phyloP scores from a whole-genome alignment of 768 basidiomycete genomes.

The button mushroom (Agaricus bisporus) region DNA sequence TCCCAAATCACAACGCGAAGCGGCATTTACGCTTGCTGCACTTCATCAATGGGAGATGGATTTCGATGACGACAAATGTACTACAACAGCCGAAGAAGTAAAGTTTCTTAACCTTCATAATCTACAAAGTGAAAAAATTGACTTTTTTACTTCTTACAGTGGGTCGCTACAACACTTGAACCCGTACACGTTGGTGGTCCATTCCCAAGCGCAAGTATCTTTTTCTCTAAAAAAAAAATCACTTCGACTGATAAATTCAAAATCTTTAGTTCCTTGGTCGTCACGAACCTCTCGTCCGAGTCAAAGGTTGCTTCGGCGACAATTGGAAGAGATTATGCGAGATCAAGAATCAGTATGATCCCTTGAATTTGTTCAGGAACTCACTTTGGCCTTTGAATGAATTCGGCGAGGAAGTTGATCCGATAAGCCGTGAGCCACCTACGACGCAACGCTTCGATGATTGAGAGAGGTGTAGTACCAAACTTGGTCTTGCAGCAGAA shows the following conservation, averaged over 20 bases:
- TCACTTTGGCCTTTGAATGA: constrained; percentile 76
- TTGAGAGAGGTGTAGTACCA: too few species aligned
- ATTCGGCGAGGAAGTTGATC: constrained; percentile 46
- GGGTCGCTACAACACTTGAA: constrained; percentile 72
- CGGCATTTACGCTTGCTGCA: constrained; percentile 80
- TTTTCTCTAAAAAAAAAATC: background rate
- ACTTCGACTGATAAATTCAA: background rate
- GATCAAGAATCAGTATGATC: constrained; percentile 76
- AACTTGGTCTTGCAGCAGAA: too few species aligned
- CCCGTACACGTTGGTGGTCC: constrained; percentile 75
- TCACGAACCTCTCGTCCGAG: constrained; percentile 56
- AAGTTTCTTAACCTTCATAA: constrained; percentile 14
- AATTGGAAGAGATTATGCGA: constrained; percentile 68
- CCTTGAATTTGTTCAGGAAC: constrained; percentile 67
- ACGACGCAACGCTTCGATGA: constrained; percentile 30
- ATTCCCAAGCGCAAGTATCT: constrained; percentile 66
- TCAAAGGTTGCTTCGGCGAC: constrained; percentile 62
- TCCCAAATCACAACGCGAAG: constrained; percentile 74
- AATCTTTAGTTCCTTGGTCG: constrained; percentile 64
- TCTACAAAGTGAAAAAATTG: background rate
- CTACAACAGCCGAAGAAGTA: constrained; percentile 78
- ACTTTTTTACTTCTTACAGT: constrained; percentile 35
- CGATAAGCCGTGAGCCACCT: constrained; percentile 57
- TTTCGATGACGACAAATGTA: constrained; percentile 73
- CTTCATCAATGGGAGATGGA: constrained; percentile 92